Conservation (phyloP, 305 asterid species). For the Solanum hybrid region DNA sequence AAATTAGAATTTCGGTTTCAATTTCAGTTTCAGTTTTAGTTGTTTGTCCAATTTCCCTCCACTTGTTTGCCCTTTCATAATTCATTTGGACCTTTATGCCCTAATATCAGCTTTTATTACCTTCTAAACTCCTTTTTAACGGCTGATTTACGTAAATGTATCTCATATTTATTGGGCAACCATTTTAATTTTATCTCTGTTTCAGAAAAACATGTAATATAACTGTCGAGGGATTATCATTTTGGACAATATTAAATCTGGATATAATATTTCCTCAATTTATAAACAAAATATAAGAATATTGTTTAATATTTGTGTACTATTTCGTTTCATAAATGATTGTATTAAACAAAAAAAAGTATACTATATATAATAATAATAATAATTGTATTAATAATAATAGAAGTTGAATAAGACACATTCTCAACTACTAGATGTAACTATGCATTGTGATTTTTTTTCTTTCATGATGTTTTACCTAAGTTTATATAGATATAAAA, state of each 20-base stretch:
- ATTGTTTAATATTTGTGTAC: neutral
- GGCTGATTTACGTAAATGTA: neutral
- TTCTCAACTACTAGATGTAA: neutral
- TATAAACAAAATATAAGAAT: too few relatives aligned
- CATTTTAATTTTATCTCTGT: neutral
- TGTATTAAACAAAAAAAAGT: too few relatives aligned
- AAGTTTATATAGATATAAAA: neutral
- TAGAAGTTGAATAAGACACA: neutral
- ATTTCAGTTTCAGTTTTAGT: neutral
- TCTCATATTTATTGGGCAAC: neutral
- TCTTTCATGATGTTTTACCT: too few relatives aligned
- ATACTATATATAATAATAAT: too few relatives aligned
- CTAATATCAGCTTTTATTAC: neutral
- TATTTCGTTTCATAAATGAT: neutral
- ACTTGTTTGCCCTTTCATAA: neutral
- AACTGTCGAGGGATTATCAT: too few relatives aligned
- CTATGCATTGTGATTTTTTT: too few relatives aligned
- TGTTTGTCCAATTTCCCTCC: neutral
- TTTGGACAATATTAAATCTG: too few relatives aligned
- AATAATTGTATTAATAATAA: neutral
- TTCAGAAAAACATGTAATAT: too few relatives aligned
- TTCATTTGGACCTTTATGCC: neutral
- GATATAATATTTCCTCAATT: too few relatives aligned
- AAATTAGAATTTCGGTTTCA: neutral
- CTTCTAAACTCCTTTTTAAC: neutral